Base-by-base conservation (phyloP, 441 rosid genomes). In the Erysimum cheiri region DNA sequence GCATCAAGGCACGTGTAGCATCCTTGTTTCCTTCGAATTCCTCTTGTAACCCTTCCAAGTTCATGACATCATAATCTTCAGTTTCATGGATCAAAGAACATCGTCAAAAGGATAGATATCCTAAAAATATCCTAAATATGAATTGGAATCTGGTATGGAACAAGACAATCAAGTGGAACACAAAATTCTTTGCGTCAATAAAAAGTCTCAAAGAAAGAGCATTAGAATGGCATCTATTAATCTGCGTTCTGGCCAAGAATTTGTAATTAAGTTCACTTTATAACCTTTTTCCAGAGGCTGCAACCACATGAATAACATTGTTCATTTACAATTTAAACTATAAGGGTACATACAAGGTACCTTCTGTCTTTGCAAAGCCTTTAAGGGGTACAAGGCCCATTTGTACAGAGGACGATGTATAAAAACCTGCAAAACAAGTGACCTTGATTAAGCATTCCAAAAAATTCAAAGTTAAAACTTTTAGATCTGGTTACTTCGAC, bases 301-400 rank as follows among this genome's bases (percentile, higher is more conserved):
- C 60, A 64, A 10, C 22, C 31, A 31, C 49, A 53, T 29, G 54
- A 15, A 56, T 56, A 46, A 33, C 44, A 22, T 39, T 70, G 35
- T 39, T 28, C 68, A 39, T 17, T 24, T 4, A 11, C 19, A 33
- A 26, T 10, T 4, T 10, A 53, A 41, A 39, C 54, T 53, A 19
- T 4, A 59, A 76, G 48, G 64, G 55, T 26, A 26, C 32, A 32
- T n/a, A n/a, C n/a, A n/a, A 74, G 68, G 76, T 86, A 95, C 99
- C 97, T 95, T 89, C 72, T 95, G 99, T 65, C 97, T 96, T 81
- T 92, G 99, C 91, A 95, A 89, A 64, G 99, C 99, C 77, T 95
- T 95, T 49, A 95, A 81, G 60, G 97, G 98, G 69, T 97, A 92
- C 73, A 92, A 79, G 57, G 99, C 99, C 99, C 99, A 95, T 72